phyloP scores from a whole-genome alignment of 1,284 basidiomycete genomes.

The Leccinum fuscescens region DNA sequence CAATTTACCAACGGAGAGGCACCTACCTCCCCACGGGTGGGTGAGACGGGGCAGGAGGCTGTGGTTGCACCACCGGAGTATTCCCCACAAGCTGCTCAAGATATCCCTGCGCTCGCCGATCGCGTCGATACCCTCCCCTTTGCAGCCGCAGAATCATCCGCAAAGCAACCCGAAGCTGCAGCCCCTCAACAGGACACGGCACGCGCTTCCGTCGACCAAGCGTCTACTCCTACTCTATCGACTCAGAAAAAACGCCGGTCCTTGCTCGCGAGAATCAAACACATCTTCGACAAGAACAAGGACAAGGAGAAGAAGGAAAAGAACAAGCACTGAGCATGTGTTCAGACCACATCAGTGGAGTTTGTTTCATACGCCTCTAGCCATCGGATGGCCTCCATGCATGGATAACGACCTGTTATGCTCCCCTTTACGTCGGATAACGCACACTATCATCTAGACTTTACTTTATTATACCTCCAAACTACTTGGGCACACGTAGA shows the following conservation, averaged over 20 bases:
- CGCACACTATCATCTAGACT: slow-evolving; percentile 18
- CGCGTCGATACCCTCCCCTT: background rate
- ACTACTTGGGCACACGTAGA: slow-evolving; percentile 11
- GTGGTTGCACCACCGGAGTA: slow-evolving; percentile 5
- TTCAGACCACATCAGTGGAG: background rate
- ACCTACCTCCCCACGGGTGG: background rate
- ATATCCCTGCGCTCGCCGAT: background rate
- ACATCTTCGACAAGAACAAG: slow-evolving; percentile 40
- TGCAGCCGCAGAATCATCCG: background rate
- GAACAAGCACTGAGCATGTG: slow-evolving; percentile 14
- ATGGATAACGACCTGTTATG: slow-evolving; percentile 22
- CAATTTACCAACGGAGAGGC: slow-evolving; percentile 2
- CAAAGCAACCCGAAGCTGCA: background rate
- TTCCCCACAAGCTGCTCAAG: background rate
- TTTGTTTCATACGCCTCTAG: background rate
- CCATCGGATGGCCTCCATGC: slow-evolving; percentile 4
- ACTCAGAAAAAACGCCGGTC: slow-evolving; percentile 43
- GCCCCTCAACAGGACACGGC: background rate
- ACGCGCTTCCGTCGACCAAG: background rate
- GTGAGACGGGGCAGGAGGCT: slow-evolving; percentile 2
- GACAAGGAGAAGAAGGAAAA: slow-evolving; percentile 18
- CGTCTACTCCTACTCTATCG: slow-evolving; percentile 17
- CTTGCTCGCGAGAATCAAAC: slow-evolving; percentile 45
- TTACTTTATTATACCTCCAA: slow-evolving; percentile 24
- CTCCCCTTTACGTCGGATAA: slow-evolving; percentile 15